phyloP scores from a whole-genome alignment of 805 yeast species.

The Zygotorulaspora florentina region DNA sequence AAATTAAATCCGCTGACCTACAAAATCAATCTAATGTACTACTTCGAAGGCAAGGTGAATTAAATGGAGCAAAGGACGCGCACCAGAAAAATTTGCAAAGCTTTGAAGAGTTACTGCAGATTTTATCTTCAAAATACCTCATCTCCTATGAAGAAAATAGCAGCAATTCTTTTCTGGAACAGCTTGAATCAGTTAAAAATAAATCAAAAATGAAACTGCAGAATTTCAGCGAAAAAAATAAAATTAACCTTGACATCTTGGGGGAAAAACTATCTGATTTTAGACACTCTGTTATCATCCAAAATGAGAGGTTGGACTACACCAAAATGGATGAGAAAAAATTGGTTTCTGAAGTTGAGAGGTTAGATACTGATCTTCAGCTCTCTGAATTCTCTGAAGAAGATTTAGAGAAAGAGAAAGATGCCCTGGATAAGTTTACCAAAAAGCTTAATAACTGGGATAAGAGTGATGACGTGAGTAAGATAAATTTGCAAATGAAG shows the following conservation, averaged over 20 bases:
- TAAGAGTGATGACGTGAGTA: conserved; percentile 26
- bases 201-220: conserved; percentile 10
- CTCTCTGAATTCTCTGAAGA: conserved; percentile 42
- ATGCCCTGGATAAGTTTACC: conserved; percentile 40
- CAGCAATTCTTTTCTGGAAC: conserved; percentile 2
- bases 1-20: conserved; percentile 20
- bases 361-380: conserved; percentile 39
- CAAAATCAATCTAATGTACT: conserved; percentile 37
- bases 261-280: conserved; percentile 17
- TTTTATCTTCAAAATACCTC: background rate
- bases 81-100: conserved; percentile 18
- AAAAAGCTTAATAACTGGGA: conserved; percentile 34
- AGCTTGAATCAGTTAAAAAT: conserved; percentile 1
- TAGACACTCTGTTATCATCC: conserved; percentile 27
- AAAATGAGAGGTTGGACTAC: conserved; percentile 39
- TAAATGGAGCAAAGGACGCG: conserved; percentile 41
- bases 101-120: conserved; percentile 7
- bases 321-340: conserved; percentile 43
- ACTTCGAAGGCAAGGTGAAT: conserved; percentile 52
- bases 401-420: conserved; percentile 44
- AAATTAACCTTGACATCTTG: conserved; percentile 7
- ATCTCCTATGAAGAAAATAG: background rate
- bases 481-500: conserved; percentile 36
- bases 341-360: conserved; percentile 35
- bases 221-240: conserved; percentile 14